Conservation (phyloP, 2,329 filamentous ascomycete genomes). For the Aspergillus brasiliensis region DNA sequence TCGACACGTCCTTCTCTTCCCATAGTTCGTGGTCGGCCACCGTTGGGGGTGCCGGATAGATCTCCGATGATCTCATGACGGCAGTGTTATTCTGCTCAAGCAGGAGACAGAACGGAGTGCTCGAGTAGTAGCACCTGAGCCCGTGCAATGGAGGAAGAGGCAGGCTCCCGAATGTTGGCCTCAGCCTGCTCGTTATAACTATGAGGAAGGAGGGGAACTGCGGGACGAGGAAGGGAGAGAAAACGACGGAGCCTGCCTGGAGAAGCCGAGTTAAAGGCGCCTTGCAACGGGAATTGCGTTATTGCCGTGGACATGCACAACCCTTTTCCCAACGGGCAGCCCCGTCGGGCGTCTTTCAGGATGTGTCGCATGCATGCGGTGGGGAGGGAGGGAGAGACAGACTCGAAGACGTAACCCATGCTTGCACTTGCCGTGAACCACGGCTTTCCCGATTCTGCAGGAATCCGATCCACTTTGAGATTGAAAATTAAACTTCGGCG, state of each 20-base stretch:
- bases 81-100: background rate
- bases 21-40: slow-evolving; percentile 14
- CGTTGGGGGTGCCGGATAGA: slow-evolving; percentile 12
- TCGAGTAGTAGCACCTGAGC: background rate
- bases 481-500: background rate
- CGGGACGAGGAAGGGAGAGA: background rate
- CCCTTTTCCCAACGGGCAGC: background rate
- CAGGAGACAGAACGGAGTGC: background rate
- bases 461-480: no score
- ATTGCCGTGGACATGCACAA: background rate
- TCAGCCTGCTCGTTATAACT: background rate
- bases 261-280: background rate
- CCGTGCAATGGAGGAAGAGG: background rate
- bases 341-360: background rate
- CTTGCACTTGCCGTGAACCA: background rate
- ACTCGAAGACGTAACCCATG: background rate
- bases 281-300: background rate
- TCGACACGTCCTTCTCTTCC: slow-evolving; percentile 12
- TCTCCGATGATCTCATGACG: slow-evolving; percentile 20
- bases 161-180: background rate
- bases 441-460: no score
- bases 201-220: no score
- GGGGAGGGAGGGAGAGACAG: background rate
- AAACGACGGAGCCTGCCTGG: background rate
- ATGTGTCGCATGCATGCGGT: slow-evolving; percentile 1